Percentiles rank a stretch among this genome's conserved stretches.
These are phyloP conservation scores for Chiua virens DNA, from an alignment of 768 basidiomycete genomes.

Conservation along the genomic window DNA sequence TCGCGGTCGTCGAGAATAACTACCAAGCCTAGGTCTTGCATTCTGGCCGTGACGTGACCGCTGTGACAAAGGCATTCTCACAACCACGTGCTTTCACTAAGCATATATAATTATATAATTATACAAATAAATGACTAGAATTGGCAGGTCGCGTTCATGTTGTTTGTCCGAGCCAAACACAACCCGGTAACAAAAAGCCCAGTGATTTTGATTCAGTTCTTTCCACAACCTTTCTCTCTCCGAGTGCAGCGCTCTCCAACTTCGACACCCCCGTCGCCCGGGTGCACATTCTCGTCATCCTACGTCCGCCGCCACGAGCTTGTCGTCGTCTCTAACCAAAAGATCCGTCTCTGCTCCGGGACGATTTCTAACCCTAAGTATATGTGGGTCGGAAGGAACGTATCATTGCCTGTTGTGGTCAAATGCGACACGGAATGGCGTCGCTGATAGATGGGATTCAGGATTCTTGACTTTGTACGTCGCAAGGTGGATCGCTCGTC, in stretches of 20 bases:
- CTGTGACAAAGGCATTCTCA: slow-evolving; percentile 21
- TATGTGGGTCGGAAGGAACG: slow-evolving; percentile 34
- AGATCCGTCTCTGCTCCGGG: slow-evolving; percentile 43
- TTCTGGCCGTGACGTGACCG: slow-evolving; percentile 24
- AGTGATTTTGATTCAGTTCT: neutral
- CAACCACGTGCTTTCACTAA: slow-evolving; percentile 13
- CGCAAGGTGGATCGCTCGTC: slow-evolving; percentile 18
- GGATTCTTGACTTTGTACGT: slow-evolving; percentile 9
- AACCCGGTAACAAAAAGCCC: slow-evolving; percentile 6
- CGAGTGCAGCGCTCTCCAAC: slow-evolving; percentile 20
- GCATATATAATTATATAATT: neutral
- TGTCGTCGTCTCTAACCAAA: slow-evolving; percentile 47
- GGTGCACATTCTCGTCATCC: slow-evolving; percentile 38
- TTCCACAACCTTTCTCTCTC: slow-evolving; percentile 4
- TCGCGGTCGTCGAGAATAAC: slow-evolving; percentile 18
- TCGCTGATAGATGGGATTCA: slow-evolving; percentile 17
- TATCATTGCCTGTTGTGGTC: slow-evolving; percentile 23
- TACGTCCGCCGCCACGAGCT: slow-evolving; percentile 30
- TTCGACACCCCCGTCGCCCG: slow-evolving; percentile 46
- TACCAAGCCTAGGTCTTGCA: no score
- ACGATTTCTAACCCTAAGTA: slow-evolving; percentile 66
- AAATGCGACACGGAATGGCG: slow-evolving; percentile 19
- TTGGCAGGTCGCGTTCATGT: slow-evolving; percentile 1
- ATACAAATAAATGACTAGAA: no score
- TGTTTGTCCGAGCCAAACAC: slow-evolving; percentile 28